These are phyloP conservation scores for Pythium myriotylum DNA, from an alignment of 352 stramenopile species.

Conservation along the genomic window DNA sequence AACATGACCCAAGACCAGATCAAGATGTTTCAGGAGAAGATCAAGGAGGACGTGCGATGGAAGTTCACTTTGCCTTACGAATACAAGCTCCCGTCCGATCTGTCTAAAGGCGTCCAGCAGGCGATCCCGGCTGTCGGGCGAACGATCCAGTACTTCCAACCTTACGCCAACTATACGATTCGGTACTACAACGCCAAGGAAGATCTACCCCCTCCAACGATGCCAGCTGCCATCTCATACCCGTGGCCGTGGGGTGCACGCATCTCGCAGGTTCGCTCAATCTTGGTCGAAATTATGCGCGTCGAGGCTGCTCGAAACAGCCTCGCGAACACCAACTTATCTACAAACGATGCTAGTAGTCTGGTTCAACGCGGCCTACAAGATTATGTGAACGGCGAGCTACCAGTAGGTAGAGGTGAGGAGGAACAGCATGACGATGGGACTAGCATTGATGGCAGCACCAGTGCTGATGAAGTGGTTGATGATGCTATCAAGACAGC, in stretches of 20 bases:
- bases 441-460: background rate
- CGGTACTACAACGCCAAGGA: slow-evolving; percentile 42
- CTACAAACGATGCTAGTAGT: too few species aligned
- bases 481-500: slow-evolving; percentile 1
- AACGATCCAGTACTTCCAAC: slow-evolving; percentile 30
- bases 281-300: slow-evolving; percentile 11
- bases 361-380: too few species aligned
- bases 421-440: background rate
- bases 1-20: slow-evolving; percentile 10
- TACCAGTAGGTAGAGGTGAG: too few species aligned
- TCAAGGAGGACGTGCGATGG: background rate
- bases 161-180: slow-evolving; percentile 47
- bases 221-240: slow-evolving; percentile 21
- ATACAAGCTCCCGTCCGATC: slow-evolving; percentile 1
- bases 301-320: slow-evolving; percentile 7
- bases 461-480: background rate
- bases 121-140: background rate
- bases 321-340: background rate
- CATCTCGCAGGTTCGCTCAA: slow-evolving; percentile 1
- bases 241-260: slow-evolving; percentile 23
- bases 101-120: background rate
- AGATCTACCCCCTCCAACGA: slow-evolving; percentile 10
- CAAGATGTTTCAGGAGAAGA: background rate
- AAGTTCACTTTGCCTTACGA: slow-evolving; percentile 4
- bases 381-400: too few species aligned